Evolutionary conservation across 768 basidiomycete genomes (phyloP).

Genomic region (Suillus variegatus): DNA sequence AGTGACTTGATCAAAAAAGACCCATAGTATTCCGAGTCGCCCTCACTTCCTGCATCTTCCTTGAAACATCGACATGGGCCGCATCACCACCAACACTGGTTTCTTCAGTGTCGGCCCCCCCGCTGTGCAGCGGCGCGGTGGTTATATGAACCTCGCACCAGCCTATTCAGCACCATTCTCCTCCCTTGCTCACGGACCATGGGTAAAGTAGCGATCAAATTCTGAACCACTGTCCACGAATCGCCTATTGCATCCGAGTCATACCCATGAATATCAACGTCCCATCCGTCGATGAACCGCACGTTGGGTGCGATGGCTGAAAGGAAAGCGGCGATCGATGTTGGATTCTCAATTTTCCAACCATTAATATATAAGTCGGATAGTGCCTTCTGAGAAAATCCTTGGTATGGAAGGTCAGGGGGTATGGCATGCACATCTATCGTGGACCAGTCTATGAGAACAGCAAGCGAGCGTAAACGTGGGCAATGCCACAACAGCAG

Average conservation of each 20-base stretch:
- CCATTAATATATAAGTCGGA: not conserved
- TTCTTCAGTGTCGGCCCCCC: no score
- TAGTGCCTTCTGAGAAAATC: slow-evolving; percentile 2
- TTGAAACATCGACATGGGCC: no score
- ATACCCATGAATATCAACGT: no score
- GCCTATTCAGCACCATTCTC: not conserved
- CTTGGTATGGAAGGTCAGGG: slow-evolving; percentile 2
- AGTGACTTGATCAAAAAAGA: not conserved
- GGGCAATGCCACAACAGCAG: slow-evolving; percentile 4
- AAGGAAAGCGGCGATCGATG: slow-evolving; percentile 23
- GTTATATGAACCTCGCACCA: not conserved
- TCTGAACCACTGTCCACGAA: slow-evolving; percentile 19
- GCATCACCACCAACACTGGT: not conserved
- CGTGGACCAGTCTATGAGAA: not conserved
- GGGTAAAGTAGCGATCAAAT: slow-evolving; percentile 23
- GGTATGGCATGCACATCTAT: not conserved
- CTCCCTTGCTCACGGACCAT: slow-evolving; percentile 5
- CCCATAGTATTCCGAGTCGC: no score
- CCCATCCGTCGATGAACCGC: not conserved
- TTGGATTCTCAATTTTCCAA: not conserved
- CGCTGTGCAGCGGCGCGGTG: not conserved
- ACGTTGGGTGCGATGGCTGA: slow-evolving; percentile 31
- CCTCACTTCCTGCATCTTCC: no score
- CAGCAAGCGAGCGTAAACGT: not conserved
- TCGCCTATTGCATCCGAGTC: slow-evolving; percentile 12